Conservation (phyloP, 1,284 basidiomycete species). For the Puccinia novopanici region DNA sequence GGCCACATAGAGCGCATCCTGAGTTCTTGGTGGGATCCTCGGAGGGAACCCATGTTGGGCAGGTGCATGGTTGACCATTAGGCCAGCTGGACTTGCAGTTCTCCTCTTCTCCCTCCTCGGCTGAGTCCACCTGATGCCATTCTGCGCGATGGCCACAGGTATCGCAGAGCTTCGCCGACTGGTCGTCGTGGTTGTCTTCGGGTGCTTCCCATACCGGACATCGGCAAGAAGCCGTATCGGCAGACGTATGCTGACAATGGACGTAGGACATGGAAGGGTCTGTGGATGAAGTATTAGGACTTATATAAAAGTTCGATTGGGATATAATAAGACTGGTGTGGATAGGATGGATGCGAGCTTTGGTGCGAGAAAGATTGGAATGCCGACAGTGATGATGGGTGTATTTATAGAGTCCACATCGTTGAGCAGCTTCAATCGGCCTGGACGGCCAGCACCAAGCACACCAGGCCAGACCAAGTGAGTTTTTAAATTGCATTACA, state of each 20-base stretch:
- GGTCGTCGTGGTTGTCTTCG: not conserved
- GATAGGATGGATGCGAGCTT: no score
- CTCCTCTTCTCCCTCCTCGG: not conserved
- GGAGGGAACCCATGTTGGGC: constrained; percentile 32
- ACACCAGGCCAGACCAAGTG: no score
- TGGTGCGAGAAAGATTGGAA: no score
- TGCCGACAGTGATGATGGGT: no score
- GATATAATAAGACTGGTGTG: no score
- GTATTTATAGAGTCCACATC: no score
- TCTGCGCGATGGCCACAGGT: constrained; percentile 44
- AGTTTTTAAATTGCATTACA: no score
- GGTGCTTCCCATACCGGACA: constrained; percentile 41
- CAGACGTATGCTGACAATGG: constrained; percentile 41
- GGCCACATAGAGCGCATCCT: constrained; percentile 38
- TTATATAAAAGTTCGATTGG: no score
- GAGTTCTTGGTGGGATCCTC: constrained; percentile 13
- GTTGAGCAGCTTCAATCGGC: no score
- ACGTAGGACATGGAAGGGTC: constrained; percentile 11
- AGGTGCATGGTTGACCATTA: constrained; percentile 32
- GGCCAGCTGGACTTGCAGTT: constrained; percentile 34
- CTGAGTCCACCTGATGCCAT: constrained; percentile 31
- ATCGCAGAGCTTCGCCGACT: not conserved
- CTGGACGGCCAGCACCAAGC: no score
- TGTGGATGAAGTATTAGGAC: no score
- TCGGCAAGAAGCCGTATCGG: constrained; percentile 24